A percentile compares a stretch with the other conserved stretches of the same genome.
These are phyloP conservation scores for Cercophora samala DNA, from an alignment of 495 filamentous ascomycete genomes.

Conservation along the genomic window DNA sequence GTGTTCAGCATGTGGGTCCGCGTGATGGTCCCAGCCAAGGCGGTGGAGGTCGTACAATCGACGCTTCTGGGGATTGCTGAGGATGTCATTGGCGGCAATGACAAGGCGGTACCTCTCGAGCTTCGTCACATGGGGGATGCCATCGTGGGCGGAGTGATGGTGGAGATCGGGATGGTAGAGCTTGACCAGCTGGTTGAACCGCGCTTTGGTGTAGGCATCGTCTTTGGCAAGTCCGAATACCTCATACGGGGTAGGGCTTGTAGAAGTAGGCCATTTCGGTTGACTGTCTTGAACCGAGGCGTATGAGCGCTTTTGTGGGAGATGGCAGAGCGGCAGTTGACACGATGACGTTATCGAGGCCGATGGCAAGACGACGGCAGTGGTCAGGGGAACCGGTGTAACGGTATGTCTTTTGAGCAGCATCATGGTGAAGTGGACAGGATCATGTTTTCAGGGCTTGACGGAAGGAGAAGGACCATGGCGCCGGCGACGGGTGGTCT, in stretches of 20 bases:
- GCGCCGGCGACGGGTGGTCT: not conserved
- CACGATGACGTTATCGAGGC: conserved; percentile 35
- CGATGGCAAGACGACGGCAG: conserved; percentile 15
- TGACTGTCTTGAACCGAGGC: conserved; percentile 26
- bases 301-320: conserved; percentile 17
- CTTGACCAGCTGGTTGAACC: conserved; percentile 89
- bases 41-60: conserved; percentile 79
- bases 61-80: conserved; percentile 77
- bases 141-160: conserved; percentile 42
- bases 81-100: conserved; percentile 80
- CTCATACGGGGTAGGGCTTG: conserved; percentile 82
- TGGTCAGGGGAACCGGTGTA: conserved; percentile 30
- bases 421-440: conserved; percentile 22
- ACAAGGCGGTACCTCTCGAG: conserved; percentile 86
- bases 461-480: conserved; percentile 14
- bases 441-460: conserved; percentile 30
- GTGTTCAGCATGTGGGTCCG: conserved; percentile 36
- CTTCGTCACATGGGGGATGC: conserved; percentile 53
- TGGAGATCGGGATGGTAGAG: conserved; percentile 88
- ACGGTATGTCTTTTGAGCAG: conserved; percentile 33
- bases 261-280: conserved; percentile 40
- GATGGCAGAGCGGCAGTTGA: conserved; percentile 14
- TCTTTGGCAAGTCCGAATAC: conserved; percentile 64
- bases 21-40: conserved; percentile 65
- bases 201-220: conserved; percentile 72